phyloP scores from a whole-genome alignment of 345 rosid species.

The Lenwebbia sp. region DNA sequence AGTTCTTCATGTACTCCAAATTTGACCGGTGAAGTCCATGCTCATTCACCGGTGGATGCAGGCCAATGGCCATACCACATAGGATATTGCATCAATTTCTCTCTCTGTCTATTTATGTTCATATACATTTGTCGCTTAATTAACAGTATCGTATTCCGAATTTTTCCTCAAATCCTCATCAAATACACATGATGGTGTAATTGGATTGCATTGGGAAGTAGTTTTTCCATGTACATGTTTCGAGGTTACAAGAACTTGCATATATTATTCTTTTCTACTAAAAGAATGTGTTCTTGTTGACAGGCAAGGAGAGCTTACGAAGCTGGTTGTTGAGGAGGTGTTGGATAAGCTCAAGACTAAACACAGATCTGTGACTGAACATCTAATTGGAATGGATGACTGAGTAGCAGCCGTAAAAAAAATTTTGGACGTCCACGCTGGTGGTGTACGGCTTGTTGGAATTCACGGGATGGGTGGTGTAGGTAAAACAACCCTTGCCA shows the following conservation, averaged over 20 bases:
- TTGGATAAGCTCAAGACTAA: not conserved
- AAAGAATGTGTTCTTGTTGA: not conserved
- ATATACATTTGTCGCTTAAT: not conserved
- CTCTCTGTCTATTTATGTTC: not conserved
- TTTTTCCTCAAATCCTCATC: not conserved
- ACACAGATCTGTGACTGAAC: not conserved
- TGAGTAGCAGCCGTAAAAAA: not conserved
- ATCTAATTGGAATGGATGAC: not conserved
- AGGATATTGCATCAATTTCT: not conserved
- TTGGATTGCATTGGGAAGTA: not conserved
- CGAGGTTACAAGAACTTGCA: not conserved
- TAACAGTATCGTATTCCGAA: not conserved
- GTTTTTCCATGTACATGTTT: not conserved
- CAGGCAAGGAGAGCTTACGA: not conserved
- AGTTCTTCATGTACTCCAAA: not conserved
- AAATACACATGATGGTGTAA: not conserved
- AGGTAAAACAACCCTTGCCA: slow-evolving; percentile 2
- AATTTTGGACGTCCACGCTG: not conserved
- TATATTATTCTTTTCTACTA: not conserved
- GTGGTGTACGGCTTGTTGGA: not conserved
- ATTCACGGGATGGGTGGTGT: not conserved
- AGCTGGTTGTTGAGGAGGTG: not conserved
- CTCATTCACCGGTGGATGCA: not conserved
- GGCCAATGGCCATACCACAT: not conserved
- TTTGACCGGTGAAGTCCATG: not conserved